Base-by-base conservation (phyloP, 306 rosid species). In the Betula pendula region DNA sequence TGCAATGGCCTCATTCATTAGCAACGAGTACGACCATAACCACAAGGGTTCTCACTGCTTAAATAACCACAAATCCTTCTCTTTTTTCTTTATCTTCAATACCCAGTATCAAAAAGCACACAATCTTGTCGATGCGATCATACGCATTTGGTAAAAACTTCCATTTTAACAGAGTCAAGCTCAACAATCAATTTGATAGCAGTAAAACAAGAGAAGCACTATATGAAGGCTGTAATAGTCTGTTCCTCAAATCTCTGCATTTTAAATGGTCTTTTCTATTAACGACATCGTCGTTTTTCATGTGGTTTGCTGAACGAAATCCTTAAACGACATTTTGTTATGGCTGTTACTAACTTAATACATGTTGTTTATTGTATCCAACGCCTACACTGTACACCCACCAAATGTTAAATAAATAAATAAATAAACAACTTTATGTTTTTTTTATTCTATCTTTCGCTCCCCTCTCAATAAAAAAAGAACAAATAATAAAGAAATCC, bases 1-100 rank as follows among this genome's bases (percentile, higher is more conserved):
- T 85, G 84, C 77, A 85, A 31, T 68, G 86, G 31, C 80, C 80
- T 90, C 97, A 93, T 89, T 85, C 88, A 84, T 68, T 55, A 73
- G 66, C 59, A 67, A 69, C 9, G 0, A n/a, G n/a, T n/a, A n/a
- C n/a, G n/a, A n/a, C n/a, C n/a, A n/a, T n/a, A n/a, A 52, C 27
- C 9, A 8, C n/a, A 25, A 55, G 35, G 38, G 17, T 5, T 44
- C 22, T 44, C 62, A 11, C 33, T 9, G 3, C 0, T 9, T 55
- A 25, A 35, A 35, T 25, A 63, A 70, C 58, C 14, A 58, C 49
- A 0, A 42, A 48, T 69, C 59, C 66, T 10, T 22, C 29, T 9
- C 2, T 55, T 10, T 55, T 20, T 55, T 51, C 8, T 16, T 51
- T 6, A 17, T 44, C 5, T 55, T n/a, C 33, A 45, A 38, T 38